A percentile compares a stretch with the other conserved stretches of the same genome.
Evolutionary conservation across 345 rosid species (phyloP).

Genomic region (Boechera divaricarpa): DNA sequence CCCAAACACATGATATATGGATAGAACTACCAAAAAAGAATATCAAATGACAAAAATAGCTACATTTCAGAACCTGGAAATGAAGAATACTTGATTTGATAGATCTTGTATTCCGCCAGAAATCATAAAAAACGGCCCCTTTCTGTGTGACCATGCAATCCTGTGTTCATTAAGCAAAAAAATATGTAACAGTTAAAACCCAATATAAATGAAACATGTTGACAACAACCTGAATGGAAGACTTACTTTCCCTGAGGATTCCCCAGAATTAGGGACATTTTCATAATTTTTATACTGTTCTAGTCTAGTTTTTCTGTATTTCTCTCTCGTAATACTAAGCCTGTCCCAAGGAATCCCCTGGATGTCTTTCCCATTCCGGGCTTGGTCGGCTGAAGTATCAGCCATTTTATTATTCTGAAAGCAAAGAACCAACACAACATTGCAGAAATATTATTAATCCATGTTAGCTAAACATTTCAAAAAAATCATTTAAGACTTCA

Average conservation of each 20-base stretch:
- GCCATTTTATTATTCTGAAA: slow-evolving; percentile 56
- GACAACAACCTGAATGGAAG: background rate
- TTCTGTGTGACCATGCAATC: slow-evolving; percentile 63
- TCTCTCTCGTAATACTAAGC: slow-evolving; percentile 70
- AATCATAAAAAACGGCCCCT: slow-evolving; percentile 61
- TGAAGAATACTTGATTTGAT: slow-evolving; percentile 80
- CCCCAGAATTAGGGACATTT: slow-evolving; percentile 73
- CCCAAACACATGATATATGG: background rate
- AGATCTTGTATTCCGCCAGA: slow-evolving; percentile 72
- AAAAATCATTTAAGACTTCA: background rate
- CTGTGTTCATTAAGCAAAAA: slow-evolving; percentile 40
- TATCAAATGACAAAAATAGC: background rate
- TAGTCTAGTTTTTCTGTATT: slow-evolving; percentile 75
- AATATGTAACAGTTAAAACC: background rate
- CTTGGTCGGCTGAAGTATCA: slow-evolving; percentile 79
- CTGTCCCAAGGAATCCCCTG: slow-evolving; percentile 95
- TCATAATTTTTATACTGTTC: slow-evolving; percentile 89
- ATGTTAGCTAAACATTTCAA: background rate
- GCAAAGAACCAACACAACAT: slow-evolving; percentile 21
- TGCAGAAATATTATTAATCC: background rate
- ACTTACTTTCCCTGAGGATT: slow-evolving; percentile 63
- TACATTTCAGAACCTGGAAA: slow-evolving; percentile 56
- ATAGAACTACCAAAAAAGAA: background rate
- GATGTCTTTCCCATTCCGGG: slow-evolving; percentile 76
- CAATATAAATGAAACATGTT: background rate